A percentile compares a stretch with the other conserved stretches of the same genome.
Conservation (phyloP, 306 rosid species). For the Rosa rugosa region DNA sequence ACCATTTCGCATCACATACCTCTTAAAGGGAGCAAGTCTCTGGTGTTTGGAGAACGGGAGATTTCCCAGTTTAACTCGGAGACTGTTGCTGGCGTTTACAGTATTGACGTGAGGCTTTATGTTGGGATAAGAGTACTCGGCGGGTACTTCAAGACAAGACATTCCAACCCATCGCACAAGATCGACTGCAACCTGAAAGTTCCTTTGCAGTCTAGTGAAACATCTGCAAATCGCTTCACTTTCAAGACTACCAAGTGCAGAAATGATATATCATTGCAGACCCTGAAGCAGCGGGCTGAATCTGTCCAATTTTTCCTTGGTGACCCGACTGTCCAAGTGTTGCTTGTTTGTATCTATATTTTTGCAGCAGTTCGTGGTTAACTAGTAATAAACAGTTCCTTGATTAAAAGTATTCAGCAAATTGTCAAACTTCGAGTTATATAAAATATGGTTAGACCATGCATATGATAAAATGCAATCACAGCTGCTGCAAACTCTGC, state of each 20-base stretch:
- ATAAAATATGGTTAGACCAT: not conserved
- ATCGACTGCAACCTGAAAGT: conserved; percentile 9
- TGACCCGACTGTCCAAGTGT: not conserved
- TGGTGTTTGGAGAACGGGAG: not conserved
- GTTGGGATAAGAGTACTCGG: not conserved
- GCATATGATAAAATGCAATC: not conserved
- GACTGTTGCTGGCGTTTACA: conserved; percentile 10
- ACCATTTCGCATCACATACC: not conserved
- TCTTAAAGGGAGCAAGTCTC: conserved; percentile 21
- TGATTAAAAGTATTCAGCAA: not conserved
- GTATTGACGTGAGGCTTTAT: conserved; percentile 14
- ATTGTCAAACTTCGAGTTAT: not conserved
- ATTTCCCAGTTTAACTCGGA: conserved; percentile 7
- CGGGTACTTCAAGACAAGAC: not conserved
- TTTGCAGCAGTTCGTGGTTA: not conserved
- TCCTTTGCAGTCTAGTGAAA: not conserved
- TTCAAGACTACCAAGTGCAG: conserved; percentile 11
- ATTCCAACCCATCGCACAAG: conserved; percentile 2
- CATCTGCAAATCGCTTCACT: not conserved
- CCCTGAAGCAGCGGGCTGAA: not conserved
- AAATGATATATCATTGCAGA: not conserved
- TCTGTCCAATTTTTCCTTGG: not conserved
- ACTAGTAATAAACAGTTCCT: not conserved
- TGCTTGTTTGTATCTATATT: not conserved
- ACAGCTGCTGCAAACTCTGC: not conserved